A percentile compares a stretch with the other conserved stretches of the same genome.
Evolutionary conservation across 129 eudicot genomes (phyloP).

Genomic region (Centaurea solstitialis): DNA sequence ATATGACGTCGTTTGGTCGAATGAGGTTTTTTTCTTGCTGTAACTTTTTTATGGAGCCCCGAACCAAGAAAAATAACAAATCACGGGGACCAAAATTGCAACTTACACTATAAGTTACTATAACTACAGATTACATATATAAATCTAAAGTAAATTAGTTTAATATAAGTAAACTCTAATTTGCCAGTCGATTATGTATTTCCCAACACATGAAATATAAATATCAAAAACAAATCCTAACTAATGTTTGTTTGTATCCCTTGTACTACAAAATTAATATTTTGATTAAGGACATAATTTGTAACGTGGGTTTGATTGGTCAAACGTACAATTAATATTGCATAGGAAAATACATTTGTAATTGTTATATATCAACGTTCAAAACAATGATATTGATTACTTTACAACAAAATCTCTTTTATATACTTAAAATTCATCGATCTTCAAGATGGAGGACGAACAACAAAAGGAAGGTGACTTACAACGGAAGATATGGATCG

Average conservation of each 20-base stretch:
- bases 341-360: background rate
- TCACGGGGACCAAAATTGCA: too few relatives aligned
- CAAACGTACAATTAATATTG: too few relatives aligned
- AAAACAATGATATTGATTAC: background rate
- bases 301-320: background rate
- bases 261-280: background rate
- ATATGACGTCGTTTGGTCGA: too few relatives aligned
- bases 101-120: too few relatives aligned
- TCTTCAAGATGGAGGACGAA: conserved; percentile 30
- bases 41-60: too few relatives aligned
- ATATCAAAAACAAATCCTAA: too few relatives aligned
- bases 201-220: background rate
- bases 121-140: too few relatives aligned
- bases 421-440: background rate
- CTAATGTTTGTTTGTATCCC: background rate
- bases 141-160: background rate
- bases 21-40: too few relatives aligned
- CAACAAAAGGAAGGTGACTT: conserved; percentile 30
- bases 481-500: conserved; percentile 46
- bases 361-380: too few relatives aligned
- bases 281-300: background rate
- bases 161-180: too few relatives aligned
- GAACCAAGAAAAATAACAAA: too few relatives aligned
- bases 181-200: too few relatives aligned
- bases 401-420: background rate